Base-by-base conservation (phyloP, 1,284 basidiomycete genomes). In the Tilletia walkeri region DNA sequence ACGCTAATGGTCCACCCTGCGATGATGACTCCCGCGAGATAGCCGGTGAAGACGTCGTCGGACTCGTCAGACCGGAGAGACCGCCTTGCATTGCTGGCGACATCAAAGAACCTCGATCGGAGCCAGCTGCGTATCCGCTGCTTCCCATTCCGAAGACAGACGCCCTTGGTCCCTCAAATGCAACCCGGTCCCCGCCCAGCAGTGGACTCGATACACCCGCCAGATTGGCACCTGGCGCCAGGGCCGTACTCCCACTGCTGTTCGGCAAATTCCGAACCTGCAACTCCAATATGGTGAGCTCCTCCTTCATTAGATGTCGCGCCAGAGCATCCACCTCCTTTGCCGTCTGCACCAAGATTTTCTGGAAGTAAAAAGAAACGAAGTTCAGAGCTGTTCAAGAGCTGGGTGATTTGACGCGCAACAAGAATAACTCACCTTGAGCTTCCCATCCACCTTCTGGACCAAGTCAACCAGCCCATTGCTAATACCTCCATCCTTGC, bases 271-370 rank as follows among this genome's bases (percentile, higher is more conserved):
- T 63, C 16, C 59, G 59, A 38, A 63, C 59, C 39, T 63, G 59
- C 9, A 63, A 38, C 45, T 77, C 77, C 14, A 80, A 54, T 9
- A 70, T 70, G 0, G 73, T 66, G 16, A 80, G 50, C 34, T 80
- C 76, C 30, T 80, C 74, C 69, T 78, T 78, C 69, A 80, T 78
- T 59, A 73, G 18, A 49, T 78, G 76, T 0, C 78, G 56, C 4
- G 78, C 78, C 3, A 79, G 50, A 0, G 36, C 54, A 67, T 80
- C 78, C 24, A 80, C 69, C 48, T 80, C 78, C 63, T 79, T 79
- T 59, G 77, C 54, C 41, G 74, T 71, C 7, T 71, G 68, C 2
- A 69, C 16, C 45, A 79, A 61, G 10, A 70, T 72, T 53, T 76
- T 80, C 54, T 73, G 67, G 7, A 45, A 30, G 20, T 1, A 18